Base-by-base conservation (phyloP, 345 rosid genomes). In the Lumnitzera racemosa region DNA sequence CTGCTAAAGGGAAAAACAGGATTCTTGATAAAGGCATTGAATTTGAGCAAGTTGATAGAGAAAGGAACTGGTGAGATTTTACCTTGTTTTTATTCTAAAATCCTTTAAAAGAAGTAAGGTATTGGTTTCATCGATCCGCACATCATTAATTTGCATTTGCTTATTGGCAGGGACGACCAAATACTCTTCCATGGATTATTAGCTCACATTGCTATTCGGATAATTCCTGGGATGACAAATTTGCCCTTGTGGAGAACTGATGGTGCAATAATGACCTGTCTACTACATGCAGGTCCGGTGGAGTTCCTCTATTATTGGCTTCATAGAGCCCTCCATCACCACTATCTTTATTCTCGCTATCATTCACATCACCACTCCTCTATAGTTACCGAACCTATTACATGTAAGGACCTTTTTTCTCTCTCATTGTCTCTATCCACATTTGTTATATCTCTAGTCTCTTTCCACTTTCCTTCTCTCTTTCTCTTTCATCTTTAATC, bases 321-420 rank as follows among this genome's bases (percentile, higher is more conserved):
- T 20, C 97, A 90, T 61, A 67, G 81, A 55, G 90, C 86, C 15
- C 72, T 90, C 5, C 97, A 90, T 66, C 97, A 87, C 69, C 90
- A 87, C 68, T 85, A 52, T 59, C 90, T 90, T 59, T 91, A 91
- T 76, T 76, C 89, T 41, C 91, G 94, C 51, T 84, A 91, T 70
- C 98, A 88, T 59, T 91, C 98, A n/a, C 98, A 91, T 43, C 98
- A 86, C 61, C 96, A 88, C 70, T 81, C 94, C 50, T 91, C 98
- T 58, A 80, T 88, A 4, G 91, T 71, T 76, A 88, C 91, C 15
- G 91, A 90, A 66, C 94, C 97, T n/a, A 90, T 85, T 58, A 79
- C 90, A 12, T 82, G 90, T 85, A 75, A 67, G 73, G 24, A 24
- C 43, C 2, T 1, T 51, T 46, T 15, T 17, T 24, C 20, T 41